Base-by-base conservation (phyloP, 495 filamentous ascomycete genomes). In the Trichoderma virens region DNA sequence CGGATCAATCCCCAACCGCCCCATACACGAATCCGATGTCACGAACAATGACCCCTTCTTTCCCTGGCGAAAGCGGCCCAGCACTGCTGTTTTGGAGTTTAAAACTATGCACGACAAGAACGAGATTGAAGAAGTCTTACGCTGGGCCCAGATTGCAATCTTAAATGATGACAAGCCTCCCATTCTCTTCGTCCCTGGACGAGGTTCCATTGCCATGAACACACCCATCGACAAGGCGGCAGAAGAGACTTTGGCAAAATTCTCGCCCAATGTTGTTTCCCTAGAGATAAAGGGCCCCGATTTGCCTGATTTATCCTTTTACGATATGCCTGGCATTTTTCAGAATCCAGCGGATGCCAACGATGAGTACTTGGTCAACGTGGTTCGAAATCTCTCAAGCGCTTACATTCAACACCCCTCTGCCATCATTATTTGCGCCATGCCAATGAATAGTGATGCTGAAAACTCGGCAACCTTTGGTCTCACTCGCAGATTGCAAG, bases 281-380 rank as follows among this genome's bases (percentile, higher is more conserved):
- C 67, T 96, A 0, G 86, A 91, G 43, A 90, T 96, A 14, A 85
- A 84, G 0, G 88, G 84, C 0, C 87, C 89, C 0, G 78, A 79
- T 0, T 81, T 93, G 0, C 86, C 89, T 0, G 85, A 87, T 41
- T 72, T 95, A 0, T 88, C 86, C 0, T 92, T 96, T 65, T 92
- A 88, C 66, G 91, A 96, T 67, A 74, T 95, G 0, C 91, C 91
- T 0, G 91, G 91, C 0, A 84, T 93, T 4, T 91, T 95, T 66
- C 84, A 85, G 61, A 85, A 85, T 0, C 76, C 82, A 0, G 83
- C 86, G 41, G 76, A 84, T 6, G 76, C 81, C 3, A 76, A 85
- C n/a, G 85, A 90, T 32, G 74, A 74, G 0, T 88, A 90, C 60
- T 76, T 93, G 0, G 85, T 90, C 5, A 69, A 73, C 0, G 80